Conservation (phyloP, 2,329 filamentous ascomycete genomes). For the Microdochium trichocladiopsis region DNA sequence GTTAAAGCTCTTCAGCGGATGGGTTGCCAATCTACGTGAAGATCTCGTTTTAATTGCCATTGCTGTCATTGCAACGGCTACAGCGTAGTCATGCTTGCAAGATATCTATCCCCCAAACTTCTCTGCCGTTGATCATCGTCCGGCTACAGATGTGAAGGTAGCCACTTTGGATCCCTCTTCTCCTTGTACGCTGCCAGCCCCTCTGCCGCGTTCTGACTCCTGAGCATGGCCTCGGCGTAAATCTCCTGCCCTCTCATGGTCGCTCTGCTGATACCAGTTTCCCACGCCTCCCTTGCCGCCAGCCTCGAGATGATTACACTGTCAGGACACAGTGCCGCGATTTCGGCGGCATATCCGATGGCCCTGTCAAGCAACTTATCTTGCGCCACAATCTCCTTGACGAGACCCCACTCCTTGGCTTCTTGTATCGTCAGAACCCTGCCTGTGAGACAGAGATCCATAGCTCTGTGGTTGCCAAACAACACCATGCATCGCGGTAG, state of each 20-base stretch:
- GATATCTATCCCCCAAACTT: no score
- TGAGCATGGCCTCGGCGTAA: constrained; percentile 20
- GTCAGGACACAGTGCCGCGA: constrained; percentile 23
- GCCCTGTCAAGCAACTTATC: constrained; percentile 18
- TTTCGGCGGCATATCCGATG: constrained; percentile 19
- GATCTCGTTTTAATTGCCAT: no score
- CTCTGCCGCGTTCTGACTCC: constrained; percentile 18
- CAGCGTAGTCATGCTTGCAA: no score
- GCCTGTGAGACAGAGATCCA: constrained; percentile 23
- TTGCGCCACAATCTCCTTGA: constrained; percentile 20
- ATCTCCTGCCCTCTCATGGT: constrained; percentile 24
- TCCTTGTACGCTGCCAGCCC: constrained; percentile 20
- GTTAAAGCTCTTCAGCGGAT: no score
- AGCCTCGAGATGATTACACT: constrained; percentile 23
- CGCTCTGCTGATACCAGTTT: constrained; percentile 22
- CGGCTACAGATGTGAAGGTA: constrained; percentile 15
- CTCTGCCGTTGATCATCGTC: no score
- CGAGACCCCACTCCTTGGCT: constrained; percentile 20
- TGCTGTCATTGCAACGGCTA: no score
- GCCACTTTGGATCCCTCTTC: constrained; percentile 21
- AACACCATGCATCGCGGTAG: constrained; percentile 38
- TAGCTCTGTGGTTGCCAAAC: constrained; percentile 23
- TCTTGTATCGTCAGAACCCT: constrained; percentile 16
- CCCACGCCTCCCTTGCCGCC: constrained; percentile 24
- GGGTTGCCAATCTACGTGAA: no score